Base-by-base conservation (phyloP, 2,329 filamentous ascomycete species). In the Talaromyces albobiverticillius region DNA sequence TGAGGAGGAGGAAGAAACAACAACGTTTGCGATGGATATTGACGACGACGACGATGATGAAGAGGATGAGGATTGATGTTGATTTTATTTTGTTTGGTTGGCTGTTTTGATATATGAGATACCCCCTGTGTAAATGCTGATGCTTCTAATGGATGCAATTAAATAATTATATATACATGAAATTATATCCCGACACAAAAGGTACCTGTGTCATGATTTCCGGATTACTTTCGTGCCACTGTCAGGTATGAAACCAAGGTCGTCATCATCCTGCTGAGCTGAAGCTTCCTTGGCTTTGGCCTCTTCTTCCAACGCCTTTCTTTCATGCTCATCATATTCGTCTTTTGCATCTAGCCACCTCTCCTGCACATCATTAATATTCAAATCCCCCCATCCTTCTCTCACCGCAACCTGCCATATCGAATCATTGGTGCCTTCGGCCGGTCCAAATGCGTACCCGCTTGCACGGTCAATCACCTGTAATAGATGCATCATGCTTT, bases 391-490 rank as follows among this genome's bases (percentile, higher is more conserved):
- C 61, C 81, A 75, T 2, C 82, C 81, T 58, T 86, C 82, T 54
- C 91, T 84, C 84, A 97, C 95, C 2, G 94, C 90, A 42, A 97
- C 86, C 66, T 95, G 90, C 94, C 94, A 99, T n/a, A 99, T 84
- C 6, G 88, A 92, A 69, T 99, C 93, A 63, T 97, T 96, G 43
- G 91, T 90, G 2, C 91, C 93, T 68, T 96, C 90, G 0, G 90
- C 88, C 4, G 87, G 82, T 0, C 92, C 92, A 75, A 99, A 96
- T 1, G 91, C 88, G 73, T 97, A 97, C 0, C 94, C 94, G 9
- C 90, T 87, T 0, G 94, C 93, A 40, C 94, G 83, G 70, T 99
- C 94, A 65, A 99, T 92, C 1, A 93, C 87, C 43, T 88, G 85
- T 49, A 99, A 76, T 3, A 99, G 78, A 62, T 89, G 86, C 84